A percentile compares a stretch with the other conserved stretches of the same genome.
Conservation (phyloP, 179 eudicot species). For the Monotropa hypopitys region DNA sequence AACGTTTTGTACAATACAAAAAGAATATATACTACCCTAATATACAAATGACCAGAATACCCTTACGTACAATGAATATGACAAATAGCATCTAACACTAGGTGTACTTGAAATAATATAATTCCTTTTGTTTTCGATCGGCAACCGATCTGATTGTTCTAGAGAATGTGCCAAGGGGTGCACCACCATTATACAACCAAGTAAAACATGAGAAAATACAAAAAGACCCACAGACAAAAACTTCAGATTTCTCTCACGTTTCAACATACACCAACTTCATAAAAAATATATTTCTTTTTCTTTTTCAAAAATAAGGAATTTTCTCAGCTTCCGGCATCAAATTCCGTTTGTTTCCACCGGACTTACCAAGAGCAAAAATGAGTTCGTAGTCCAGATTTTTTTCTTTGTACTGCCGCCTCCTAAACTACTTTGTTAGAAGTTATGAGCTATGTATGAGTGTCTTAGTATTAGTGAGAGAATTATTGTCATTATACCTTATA, state of each 20-base stretch:
- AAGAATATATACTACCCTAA: too few species aligned
- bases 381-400: background rate
- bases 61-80: too few species aligned
- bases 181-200: background rate
- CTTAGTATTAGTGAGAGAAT: too few species aligned
- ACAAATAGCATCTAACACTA: too few species aligned
- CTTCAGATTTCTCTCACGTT: background rate
- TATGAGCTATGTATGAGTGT: too few species aligned
- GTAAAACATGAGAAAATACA: background rate
- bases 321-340: background rate
- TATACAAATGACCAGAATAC: too few species aligned
- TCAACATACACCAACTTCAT: background rate
- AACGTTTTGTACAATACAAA: too few species aligned
- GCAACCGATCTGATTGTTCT: background rate
- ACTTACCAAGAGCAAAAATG: background rate
- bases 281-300: background rate
- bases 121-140: background rate
- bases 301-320: background rate
- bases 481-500: too few species aligned
- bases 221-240: background rate
- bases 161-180: background rate
- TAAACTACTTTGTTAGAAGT: too few species aligned
- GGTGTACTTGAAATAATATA: background rate
- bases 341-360: background rate
- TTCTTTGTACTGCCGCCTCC: background rate